Evolutionary conservation across 2,329 filamentous ascomycete genomes (phyloP).

Genomic region (Raffaelea arxii): DNA sequence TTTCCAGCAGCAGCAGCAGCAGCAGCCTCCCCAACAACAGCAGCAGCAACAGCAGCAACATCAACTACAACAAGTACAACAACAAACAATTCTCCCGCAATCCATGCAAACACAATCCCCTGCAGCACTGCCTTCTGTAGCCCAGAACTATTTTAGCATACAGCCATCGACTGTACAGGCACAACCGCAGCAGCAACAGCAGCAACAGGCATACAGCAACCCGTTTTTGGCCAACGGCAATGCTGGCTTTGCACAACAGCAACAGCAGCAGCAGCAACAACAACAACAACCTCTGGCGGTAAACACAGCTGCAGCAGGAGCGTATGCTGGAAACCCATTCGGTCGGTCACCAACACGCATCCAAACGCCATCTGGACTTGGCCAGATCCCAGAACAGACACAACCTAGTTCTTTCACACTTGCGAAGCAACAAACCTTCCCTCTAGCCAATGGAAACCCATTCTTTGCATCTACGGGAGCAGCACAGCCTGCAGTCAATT

Average conservation of each 20-base stretch:
- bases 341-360: constrained; percentile 37
- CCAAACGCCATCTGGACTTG: constrained; percentile 37
- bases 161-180: neutral
- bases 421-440: constrained; percentile 7
- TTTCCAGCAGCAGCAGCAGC: constrained; percentile 22
- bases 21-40: constrained; percentile 2
- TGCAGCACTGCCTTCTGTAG: neutral
- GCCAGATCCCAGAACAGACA: constrained; percentile 43
- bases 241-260: neutral
- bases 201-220: constrained; percentile 27
- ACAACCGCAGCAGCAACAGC: constrained; percentile 9
- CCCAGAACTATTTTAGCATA: constrained; percentile 8
- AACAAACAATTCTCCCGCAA: neutral
- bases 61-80: constrained; percentile 29
- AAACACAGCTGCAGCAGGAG: constrained; percentile 26
- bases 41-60: constrained; percentile 19
- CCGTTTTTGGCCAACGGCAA: constrained; percentile 31
- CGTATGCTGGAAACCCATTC: constrained; percentile 36
- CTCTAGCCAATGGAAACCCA: constrained; percentile 6
- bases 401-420: constrained; percentile 30
- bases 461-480: constrained; percentile 4
- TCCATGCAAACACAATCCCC: neutral
- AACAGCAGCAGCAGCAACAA: constrained; percentile 16
- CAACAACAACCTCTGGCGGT: constrained; percentile 26
- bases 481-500: neutral